phyloP scores from a whole-genome alignment of 2,329 filamentous ascomycete species.

The Exophiala viscosa region DNA sequence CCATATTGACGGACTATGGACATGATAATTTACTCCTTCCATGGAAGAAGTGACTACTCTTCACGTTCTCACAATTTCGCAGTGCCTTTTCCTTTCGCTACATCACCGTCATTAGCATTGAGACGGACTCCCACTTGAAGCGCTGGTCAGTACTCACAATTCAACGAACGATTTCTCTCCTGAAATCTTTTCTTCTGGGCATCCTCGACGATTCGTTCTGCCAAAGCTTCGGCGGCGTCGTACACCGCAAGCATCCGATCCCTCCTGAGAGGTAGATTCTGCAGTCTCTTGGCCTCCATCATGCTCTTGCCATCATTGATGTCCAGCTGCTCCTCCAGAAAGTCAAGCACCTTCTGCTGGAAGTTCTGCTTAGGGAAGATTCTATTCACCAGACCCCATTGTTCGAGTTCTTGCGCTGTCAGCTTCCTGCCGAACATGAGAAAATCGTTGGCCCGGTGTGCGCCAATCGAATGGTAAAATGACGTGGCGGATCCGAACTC shows the following conservation, averaged over 20 bases:
- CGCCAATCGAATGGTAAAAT: conserved; percentile 47
- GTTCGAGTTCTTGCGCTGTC: conserved; percentile 41
- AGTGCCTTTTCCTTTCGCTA: background rate
- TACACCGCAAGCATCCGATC: conserved; percentile 45
- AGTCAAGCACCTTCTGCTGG: conserved; percentile 39
- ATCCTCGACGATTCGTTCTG: conserved; percentile 49
- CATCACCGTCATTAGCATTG: background rate
- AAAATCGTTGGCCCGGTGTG: conserved; percentile 51
- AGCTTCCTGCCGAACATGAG: conserved; percentile 51
- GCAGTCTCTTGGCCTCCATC: conserved; percentile 51
- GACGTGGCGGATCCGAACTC: conserved; percentile 47
- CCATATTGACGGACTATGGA: no score
- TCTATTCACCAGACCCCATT: conserved; percentile 46
- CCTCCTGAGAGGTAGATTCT: conserved; percentile 45
- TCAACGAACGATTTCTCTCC: conserved; percentile 32
- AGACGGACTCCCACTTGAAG: no score
- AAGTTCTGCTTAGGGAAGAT: conserved; percentile 44
- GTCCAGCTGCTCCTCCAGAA: conserved; percentile 42
- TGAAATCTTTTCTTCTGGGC: conserved; percentile 45
- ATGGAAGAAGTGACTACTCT: no score
- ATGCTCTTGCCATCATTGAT: conserved; percentile 55
- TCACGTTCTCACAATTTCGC: background rate
- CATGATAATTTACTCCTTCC: no score
- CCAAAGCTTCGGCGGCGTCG: conserved; percentile 47
- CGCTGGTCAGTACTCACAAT: conserved; percentile 9